Conservation (phyloP, 2,329 filamentous ascomycete genomes). For the Chaetothyriales sp. region DNA sequence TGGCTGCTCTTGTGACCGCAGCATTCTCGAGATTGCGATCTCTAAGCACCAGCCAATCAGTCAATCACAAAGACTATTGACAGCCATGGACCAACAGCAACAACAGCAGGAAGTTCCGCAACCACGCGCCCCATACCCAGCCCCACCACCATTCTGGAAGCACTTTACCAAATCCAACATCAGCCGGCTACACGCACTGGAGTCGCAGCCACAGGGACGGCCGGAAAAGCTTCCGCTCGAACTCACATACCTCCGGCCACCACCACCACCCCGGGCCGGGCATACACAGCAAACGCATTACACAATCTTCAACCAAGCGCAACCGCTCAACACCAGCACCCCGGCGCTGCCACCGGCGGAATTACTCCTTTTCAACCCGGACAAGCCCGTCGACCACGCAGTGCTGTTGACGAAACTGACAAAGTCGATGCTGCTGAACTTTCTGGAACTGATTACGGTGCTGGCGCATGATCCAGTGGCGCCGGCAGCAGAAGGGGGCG, state of each 20-base stretch:
- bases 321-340: slow-evolving; percentile 37
- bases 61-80: neutral
- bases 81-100: too few relatives aligned
- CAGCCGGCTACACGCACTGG: slow-evolving; percentile 40
- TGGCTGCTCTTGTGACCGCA: too few relatives aligned
- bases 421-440: slow-evolving; percentile 77
- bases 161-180: slow-evolving; percentile 70
- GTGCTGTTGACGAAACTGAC: slow-evolving; percentile 60
- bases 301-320: slow-evolving; percentile 66
- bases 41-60: too few relatives aligned
- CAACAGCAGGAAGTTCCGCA: slow-evolving; percentile 23
- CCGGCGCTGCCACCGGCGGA: slow-evolving; percentile 32
- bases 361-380: slow-evolving; percentile 47
- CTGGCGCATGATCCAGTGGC: slow-evolving; percentile 48
- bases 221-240: slow-evolving; percentile 48
- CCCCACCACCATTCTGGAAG: slow-evolving; percentile 80
- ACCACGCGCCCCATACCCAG: slow-evolving; percentile 58
- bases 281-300: slow-evolving; percentile 38
- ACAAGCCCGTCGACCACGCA: slow-evolving; percentile 33
- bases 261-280: slow-evolving; percentile 50
- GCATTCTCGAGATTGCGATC: too few relatives aligned
- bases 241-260: slow-evolving; percentile 66
- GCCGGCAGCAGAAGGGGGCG: neutral
- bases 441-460: slow-evolving; percentile 67
- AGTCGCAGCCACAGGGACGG: slow-evolving; percentile 24